A percentile compares a stretch with the other conserved stretches of the same genome.
phyloP scores from a whole-genome alignment of 257 asterid genomes.

The Solanum bulbocastanum region DNA sequence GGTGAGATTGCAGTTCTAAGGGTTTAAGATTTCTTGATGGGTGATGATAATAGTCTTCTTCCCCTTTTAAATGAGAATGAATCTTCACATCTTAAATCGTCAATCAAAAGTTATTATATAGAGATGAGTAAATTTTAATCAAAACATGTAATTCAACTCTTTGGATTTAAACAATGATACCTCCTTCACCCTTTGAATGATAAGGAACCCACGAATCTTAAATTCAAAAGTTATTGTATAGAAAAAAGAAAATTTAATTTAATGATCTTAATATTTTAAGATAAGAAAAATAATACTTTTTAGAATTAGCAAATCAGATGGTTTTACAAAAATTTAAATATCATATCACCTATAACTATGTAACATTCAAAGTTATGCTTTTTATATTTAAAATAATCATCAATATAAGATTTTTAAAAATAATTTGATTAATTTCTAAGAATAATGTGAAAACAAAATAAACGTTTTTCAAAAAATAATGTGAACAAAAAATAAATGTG shows the following conservation, averaged over 20 bases:
- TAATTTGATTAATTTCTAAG: background rate
- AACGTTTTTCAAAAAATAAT: background rate
- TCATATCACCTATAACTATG: background rate
- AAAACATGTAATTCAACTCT: background rate
- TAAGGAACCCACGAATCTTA: background rate
- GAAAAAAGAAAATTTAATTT: background rate
- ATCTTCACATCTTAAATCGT: too few relatives aligned
- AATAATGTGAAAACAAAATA: background rate
- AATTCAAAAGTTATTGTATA: background rate
- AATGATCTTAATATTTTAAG: background rate
- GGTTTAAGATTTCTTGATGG: background rate
- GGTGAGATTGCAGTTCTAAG: background rate
- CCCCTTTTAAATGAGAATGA: background rate
- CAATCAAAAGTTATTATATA: background rate
- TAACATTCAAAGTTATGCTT: background rate
- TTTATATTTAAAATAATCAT: background rate
- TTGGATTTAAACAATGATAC: background rate
- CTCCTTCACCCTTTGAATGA: background rate
- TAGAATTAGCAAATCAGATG: background rate
- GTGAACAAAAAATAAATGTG: too few relatives aligned
- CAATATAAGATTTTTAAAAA: background rate
- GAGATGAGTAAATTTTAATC: background rate
- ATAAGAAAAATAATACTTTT: background rate
- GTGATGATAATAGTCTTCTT: background rate
- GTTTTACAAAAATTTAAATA: background rate